Evolutionary conservation across 495 filamentous ascomycete genomes (phyloP).

Genomic region (Podospora appendiculata): DNA sequence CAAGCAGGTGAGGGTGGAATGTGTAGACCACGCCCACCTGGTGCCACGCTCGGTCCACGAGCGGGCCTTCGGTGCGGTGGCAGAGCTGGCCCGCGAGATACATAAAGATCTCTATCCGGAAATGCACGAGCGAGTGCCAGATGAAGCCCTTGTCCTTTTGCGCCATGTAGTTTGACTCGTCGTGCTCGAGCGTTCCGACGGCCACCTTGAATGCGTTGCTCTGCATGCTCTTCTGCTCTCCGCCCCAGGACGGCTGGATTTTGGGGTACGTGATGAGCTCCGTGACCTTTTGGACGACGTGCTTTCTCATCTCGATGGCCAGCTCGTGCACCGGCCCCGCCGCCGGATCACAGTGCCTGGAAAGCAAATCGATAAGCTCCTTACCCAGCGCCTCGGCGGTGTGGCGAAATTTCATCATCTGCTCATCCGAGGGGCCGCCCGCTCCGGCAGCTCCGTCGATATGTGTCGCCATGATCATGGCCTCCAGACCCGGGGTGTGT

Average conservation of each 20-base stretch:
- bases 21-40: constrained; percentile 32
- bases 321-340: constrained; percentile 55
- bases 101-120: constrained; percentile 46
- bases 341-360: constrained; percentile 49
- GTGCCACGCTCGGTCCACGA: constrained; percentile 47
- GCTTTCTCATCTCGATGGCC: constrained; percentile 36
- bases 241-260: constrained; percentile 34
- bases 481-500: constrained; percentile 34
- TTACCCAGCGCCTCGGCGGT: constrained; percentile 37
- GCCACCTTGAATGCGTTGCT: constrained; percentile 43
- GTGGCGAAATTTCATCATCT: constrained; percentile 41
- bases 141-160: constrained; percentile 31
- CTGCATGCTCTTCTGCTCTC: constrained; percentile 25
- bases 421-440: constrained; percentile 21
- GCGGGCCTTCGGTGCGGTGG: constrained; percentile 35
- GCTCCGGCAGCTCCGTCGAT: constrained; percentile 6
- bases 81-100: constrained; percentile 46
- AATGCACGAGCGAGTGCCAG: constrained; percentile 44
- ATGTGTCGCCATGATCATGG: constrained; percentile 33
- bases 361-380: constrained; percentile 38
- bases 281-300: constrained; percentile 34
- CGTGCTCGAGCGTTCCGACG: constrained; percentile 34
- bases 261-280: constrained; percentile 36
- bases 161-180: constrained; percentile 31
- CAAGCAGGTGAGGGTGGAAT: constrained; percentile 37